Evolutionary conservation across 1,139 yeast species (phyloP).

Genomic region (Sugiyamaella xylanicola): DNA sequence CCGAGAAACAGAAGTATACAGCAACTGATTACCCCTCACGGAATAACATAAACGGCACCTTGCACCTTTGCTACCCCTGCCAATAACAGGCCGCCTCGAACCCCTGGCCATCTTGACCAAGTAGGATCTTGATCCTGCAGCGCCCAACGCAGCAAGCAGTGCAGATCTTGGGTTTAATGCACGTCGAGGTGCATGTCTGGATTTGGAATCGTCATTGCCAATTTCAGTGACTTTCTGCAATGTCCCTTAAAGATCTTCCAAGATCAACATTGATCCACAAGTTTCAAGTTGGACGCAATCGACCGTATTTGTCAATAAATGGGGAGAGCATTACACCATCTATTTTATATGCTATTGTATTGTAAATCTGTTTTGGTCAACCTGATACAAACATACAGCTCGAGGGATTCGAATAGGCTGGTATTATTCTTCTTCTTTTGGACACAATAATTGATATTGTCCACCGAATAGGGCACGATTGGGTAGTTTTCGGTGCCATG

Average conservation of each 20-base stretch:
- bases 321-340: conserved; percentile 3
- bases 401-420: neutral
- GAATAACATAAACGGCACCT: neutral
- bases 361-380: conserved; percentile 1
- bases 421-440: conserved; percentile 11
- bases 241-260: conserved; percentile 1
- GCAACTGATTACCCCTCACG: neutral
- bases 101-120: conserved; percentile 14
- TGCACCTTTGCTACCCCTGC: neutral
- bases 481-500: neutral
- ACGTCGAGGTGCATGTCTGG: neutral
- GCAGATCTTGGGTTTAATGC: conserved; percentile 1
- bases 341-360: neutral
- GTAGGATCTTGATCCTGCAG: neutral
- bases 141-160: neutral
- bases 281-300: conserved; percentile 3
- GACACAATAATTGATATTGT: conserved; percentile 1
- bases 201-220: neutral
- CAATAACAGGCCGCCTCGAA: conserved; percentile 2
- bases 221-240: neutral
- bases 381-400: conserved; percentile 8
- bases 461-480: neutral
- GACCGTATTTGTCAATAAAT: conserved; percentile 6
- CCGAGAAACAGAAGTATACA: no score
- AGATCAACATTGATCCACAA: neutral